Evolutionary conservation across 2,329 filamentous ascomycete genomes (phyloP), one percentile per base, ranked within the genome.

Genomic region (Fusarium sp.): DNA sequence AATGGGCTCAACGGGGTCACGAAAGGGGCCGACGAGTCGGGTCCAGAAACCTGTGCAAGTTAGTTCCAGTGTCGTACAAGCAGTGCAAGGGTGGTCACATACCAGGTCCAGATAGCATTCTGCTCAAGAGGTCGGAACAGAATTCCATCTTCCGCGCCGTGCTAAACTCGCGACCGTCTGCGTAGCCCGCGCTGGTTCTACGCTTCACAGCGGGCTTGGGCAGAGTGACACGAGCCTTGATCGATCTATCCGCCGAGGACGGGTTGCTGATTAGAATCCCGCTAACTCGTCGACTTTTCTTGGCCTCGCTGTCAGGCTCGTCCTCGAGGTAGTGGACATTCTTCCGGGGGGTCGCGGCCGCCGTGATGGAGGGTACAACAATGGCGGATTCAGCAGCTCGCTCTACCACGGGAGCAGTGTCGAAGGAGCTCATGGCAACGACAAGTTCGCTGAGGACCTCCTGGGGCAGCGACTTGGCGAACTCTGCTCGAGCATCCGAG

Each of bases 21-120:
- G 87, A 80, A 92, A 92, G 0, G 89, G 88, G 0, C 89, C 89
- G 4, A 92, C 89, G 0, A 91, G 84, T n/a, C 90, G 87, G 0
- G 90, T 92, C 90, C 90, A 92, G 79, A 90, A 92, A 8, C 90
- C 89, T 90, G 42, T 40, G 24, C 17, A 38, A 17, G 61, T 75
- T 63, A 73, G 67, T 33, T 40, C 27, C 17, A 9, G 1, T 22
- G 12, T 49, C 10, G 6, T 11, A 60, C 20, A 53, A 17, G 2
- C 14, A 11, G 5, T 7, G 11, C 5, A 16, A 40, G 9, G 2
- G 9, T 22, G 12, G 31, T 36, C 24, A 68, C 80, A 72, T 83
- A 89, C 88, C 88, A 68, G 90, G 90, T 0, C 89, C 90, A 2
- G 87, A 89, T 0, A 91, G 82, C 90, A 92, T 92, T 33, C 89